Evolutionary conservation across 179 eudicot genomes (phyloP).

Genomic region (Beta lomatogona): DNA sequence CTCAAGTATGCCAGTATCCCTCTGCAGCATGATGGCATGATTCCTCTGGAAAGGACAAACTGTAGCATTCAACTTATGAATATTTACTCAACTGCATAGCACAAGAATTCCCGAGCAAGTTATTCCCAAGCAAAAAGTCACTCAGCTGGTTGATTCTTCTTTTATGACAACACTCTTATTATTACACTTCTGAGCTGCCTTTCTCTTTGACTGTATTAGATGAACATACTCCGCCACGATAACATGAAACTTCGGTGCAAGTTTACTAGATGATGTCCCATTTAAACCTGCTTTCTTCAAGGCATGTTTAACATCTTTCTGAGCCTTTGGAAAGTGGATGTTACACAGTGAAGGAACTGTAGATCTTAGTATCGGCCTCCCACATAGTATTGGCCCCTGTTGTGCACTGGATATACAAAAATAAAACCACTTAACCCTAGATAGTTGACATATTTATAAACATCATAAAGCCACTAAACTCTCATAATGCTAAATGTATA

Average conservation of each 20-base stretch:
- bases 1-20: constrained; percentile 19
- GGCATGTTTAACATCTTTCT: constrained; percentile 47
- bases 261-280: constrained; percentile 46
- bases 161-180: constrained; percentile 24
- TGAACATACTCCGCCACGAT: constrained; percentile 56
- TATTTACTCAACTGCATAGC: constrained; percentile 4
- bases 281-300: constrained; percentile 59
- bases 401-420: constrained; percentile 43
- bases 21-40: neutral
- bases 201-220: constrained; percentile 57
- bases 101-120: neutral
- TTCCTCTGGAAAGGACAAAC: neutral
- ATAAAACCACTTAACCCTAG: neutral
- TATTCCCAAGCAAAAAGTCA: constrained; percentile 9
- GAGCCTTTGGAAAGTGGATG: constrained; percentile 48
- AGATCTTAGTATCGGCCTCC: constrained; percentile 54
- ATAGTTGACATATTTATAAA: neutral
- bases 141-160: constrained; percentile 32
- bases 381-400: constrained; percentile 55
- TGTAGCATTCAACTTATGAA: neutral
- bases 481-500: neutral
- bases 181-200: constrained; percentile 32
- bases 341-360: constrained; percentile 46
- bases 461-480: neutral
- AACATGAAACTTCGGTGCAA: constrained; percentile 60